Base-by-base conservation (phyloP, 2,329 filamentous ascomycete genomes). In the Orbilia brochopaga region DNA sequence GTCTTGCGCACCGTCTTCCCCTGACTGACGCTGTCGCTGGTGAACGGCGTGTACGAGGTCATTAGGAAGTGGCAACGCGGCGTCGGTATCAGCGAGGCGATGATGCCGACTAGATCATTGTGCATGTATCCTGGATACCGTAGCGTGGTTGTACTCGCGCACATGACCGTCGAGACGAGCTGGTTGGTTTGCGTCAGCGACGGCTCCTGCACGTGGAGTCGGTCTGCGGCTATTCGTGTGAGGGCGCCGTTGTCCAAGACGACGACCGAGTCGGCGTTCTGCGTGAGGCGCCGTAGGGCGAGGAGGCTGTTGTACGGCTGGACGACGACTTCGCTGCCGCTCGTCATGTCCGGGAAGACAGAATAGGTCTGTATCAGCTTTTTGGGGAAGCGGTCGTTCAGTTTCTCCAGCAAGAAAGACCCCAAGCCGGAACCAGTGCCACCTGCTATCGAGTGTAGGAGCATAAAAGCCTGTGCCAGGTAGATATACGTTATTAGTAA, bases 361-460 rank as follows among this genome's bases (percentile, higher is more conserved):
- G 93, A 97, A 81, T 99, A 99, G 46, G 94, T 97, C 81, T 99
- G 94, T 66, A 99, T 97, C 75, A 99, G 87, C 83, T 99, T 99
- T 82, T 99, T 99, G 37, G 95, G 94, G 76, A 97, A 99, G 55
- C 92, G 86, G 80, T 99, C 94, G 79, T 99, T 99, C 80, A 99
- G 87, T 74, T 92, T 86, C 81, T 99, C 95, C 17, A 99, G 86
- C 73, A 99, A 85, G 78, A 95, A 99, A 27, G 92, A 96, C 23
- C 94, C 94, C 51, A 99, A 81, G n/a, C 94, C 94, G 21, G 92
- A 97, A 7, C 94, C 94, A 17, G 94, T 99, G 65, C 94, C 94
- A 73, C 94, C 94, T 48, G 94, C 95, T 78, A 99, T 99, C 1
- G 94, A 97, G 80, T 99, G 94, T 74, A 99, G 85, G 80, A 99